Evolutionary conservation across 371 early-diverging fungal genomes (phyloP), one percentile per base, ranked within the genome.

Genomic region (Dinochytrium kinnereticum): DNA sequence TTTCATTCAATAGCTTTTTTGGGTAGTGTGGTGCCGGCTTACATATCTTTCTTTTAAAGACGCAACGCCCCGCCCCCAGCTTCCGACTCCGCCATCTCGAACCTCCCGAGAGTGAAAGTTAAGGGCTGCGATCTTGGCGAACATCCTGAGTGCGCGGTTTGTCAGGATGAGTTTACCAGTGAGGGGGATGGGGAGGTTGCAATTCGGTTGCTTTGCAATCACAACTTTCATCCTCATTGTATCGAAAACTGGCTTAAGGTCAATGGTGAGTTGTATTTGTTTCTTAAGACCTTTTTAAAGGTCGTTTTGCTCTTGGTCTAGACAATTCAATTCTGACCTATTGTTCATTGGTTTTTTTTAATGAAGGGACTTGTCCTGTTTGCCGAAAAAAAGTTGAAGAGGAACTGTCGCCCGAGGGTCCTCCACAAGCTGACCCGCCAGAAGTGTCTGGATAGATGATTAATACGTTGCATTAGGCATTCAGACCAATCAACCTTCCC

Each of bases 71-170:
- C 80, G 19, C 81, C 81, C 0, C 78, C 78, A 15, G 79, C 81
- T 3, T 51, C 78, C 5, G 76, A 76, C 7, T 67, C 59, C 0
- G 53, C 70, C 7, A 80, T 83, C 33, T 61, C 73, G 0, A 49
- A 64, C 1, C 72, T 83, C 15, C 78, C 78, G 1, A 64, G 69
- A 28, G 64, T 76, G 34, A 69, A 36, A 15, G 73, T 83, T 10
- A 33, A 57, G 24, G 68, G 57, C 17, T 0, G 37, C 17, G 76
- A 77, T 39, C 69, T 71, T 33, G 79, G 69, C 38, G 77, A 75
- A 31, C 80, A 83, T 36, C 70, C 78, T 10, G 84, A 83, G n/a
- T 83, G 84, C 64, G n/a, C 79, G 0, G 67, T 83, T 0, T 83
- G 84, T 59, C 84, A 83, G 66, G 84, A 83, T 34, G 80, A 83